Evolutionary conservation across 768 basidiomycete genomes (phyloP), one percentile per base, ranked within the genome.

Genomic region (Rhizopogon vesiculosus): DNA sequence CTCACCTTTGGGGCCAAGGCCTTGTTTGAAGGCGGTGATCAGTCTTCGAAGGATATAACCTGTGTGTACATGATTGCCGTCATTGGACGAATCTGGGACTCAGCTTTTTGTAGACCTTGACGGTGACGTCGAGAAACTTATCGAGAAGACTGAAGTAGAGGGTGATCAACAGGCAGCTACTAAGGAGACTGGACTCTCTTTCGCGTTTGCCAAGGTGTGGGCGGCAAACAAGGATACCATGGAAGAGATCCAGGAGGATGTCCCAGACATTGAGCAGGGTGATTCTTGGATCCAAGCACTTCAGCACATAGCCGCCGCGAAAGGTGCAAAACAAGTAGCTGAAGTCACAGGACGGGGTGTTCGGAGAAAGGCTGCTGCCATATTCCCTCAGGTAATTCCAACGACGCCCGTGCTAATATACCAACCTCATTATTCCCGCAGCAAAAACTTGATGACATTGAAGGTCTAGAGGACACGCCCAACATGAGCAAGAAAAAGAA

Each of bases 171-270:
- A 79, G 51, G 78, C 79, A 49, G 68, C 71, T 18, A 66, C 75
- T 5, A 79, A 78, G 55, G 79, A 81, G 45, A 72, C 78, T n/a
- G 75, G 76, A 39, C 68, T 85, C 31, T 75, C 82, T 8, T 97
- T 98, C 67, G 82, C 82, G 6, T 96, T 95, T 64, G 93, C 95
- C 10, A 94, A 95, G 68, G 80, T 98, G 42, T 98, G 95, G 95
- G 83, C 87, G 1, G 84, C 88, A 22, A 84, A 88, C 57, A 87
- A 88, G 64, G 87, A 87, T 53, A 64, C 74, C 3, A 69, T 91
- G 46, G 88, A 87, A 65, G 88, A 90, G 15, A 65, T 91, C 19
- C 77, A 72, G 35, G 88, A 88, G 45, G 76, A 73, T 6, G 63
- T 76, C 3, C 66, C 66, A 2, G 74, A 72, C 5, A 59, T 66